phyloP scores from a whole-genome alignment of 805 yeast species.

The Metschnikowia proteae region DNA sequence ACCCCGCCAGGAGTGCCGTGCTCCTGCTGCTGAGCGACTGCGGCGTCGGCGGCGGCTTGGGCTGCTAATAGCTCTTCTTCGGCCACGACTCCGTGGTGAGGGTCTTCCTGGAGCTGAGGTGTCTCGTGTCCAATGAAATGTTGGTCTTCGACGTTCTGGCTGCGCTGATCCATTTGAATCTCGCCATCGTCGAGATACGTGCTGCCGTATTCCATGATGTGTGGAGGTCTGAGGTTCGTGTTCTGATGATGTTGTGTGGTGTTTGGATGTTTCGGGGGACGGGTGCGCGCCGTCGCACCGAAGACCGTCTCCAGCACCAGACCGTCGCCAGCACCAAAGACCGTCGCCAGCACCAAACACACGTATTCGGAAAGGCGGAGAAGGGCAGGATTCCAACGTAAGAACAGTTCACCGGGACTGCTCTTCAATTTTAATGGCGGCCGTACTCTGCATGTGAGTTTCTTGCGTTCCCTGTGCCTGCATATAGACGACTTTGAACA shows the following conservation, averaged over 20 bases:
- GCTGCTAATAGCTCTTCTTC: conserved; percentile 43
- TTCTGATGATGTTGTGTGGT: neutral
- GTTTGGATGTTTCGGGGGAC: conserved; percentile 1
- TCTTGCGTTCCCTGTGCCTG: too few species aligned
- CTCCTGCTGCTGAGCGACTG: conserved; percentile 41
- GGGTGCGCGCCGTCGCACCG: neutral
- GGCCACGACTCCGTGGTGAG: conserved; percentile 27
- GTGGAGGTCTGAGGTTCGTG: neutral
- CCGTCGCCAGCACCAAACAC: too few species aligned
- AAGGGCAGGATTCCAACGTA: too few species aligned
- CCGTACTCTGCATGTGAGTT: neutral
- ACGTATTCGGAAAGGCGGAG: too few species aligned
- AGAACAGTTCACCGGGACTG: too few species aligned
- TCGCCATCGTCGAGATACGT: conserved; percentile 30
- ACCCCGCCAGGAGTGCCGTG: conserved; percentile 53
- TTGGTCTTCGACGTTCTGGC: conserved; percentile 19
- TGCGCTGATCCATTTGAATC: conserved; percentile 20
- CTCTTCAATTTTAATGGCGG: neutral
- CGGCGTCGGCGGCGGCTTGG: conserved; percentile 47
- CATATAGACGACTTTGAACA: too few species aligned
- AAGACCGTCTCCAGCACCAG: too few species aligned
- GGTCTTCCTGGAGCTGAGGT: conserved; percentile 6
- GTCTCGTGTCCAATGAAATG: conserved; percentile 9
- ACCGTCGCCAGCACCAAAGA: too few species aligned
- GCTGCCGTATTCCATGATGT: conserved; percentile 24